Base-by-base conservation (phyloP, 2,329 filamentous ascomycete species). In the Huntiella bhutanensis region DNA sequence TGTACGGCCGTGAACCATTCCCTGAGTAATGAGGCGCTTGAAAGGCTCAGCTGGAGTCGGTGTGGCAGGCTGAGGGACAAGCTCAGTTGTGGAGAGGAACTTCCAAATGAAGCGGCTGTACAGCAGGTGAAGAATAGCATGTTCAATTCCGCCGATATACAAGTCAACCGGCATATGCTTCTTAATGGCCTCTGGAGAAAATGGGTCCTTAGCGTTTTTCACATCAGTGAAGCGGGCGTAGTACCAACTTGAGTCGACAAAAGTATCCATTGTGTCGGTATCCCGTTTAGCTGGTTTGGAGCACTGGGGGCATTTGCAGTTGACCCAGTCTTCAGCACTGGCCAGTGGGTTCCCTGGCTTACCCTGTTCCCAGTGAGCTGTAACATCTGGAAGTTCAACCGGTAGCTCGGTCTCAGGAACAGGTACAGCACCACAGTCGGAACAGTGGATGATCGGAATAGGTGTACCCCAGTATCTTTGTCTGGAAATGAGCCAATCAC, bases 211-310 rank as follows among this genome's bases (percentile, higher is more conserved):
- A 11, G 65, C 53, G 53, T 91, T 87, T 13, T 75, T 65, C 1
- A 81, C 66, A 54, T 92, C 83, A 22, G 78, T 62, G 54, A 85
- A 93, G 10, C 84, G 74, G 62, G 87, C 75, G 56, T 79, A 93
- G 60, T 94, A 94, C 86, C 86, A 94, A 46, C 85, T 92, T 1
- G 85, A 93, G 62, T 93, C 86, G 51, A 94, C 86, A 62, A 94
- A 94, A 0, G 86, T 94, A 59, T 94, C 86, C 86, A 94, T 93
- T 2, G 86, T 94, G 58, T 94, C 86, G 0, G 86, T 93, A 53
- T 94, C 86, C 52, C 86, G 73, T 57, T 76, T 80, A 5, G 83
- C 86, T 17, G 74, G 62, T 1, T 71, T 68, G 12, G 70, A 64
- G 55, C 86, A 94, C 53, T 73, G 73, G 4, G 86, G 86, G 56